Evolutionary conservation across 2,329 filamentous ascomycete genomes (phyloP), one percentile per base, ranked within the genome.

Genomic region (Pleomassaria siparia): DNA sequence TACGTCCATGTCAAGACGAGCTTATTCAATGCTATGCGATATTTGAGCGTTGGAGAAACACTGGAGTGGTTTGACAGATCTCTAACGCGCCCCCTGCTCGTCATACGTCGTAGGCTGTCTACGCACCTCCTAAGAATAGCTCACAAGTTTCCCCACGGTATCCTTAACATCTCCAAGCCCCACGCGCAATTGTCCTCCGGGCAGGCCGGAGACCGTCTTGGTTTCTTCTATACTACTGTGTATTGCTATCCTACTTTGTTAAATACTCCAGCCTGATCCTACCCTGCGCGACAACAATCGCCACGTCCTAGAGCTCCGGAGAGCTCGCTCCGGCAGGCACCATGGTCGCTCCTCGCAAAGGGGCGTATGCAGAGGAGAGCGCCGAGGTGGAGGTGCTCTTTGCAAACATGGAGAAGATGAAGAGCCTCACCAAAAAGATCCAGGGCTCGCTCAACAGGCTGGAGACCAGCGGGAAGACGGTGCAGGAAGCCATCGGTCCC

Each of bases 361-460:
- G 76, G 45, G 79, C 80, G 29, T 81, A 81, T 66, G 81, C 81
- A 28, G 83, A 86, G 72, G 83, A 86, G 73, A 82, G 81, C 65
- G 83, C 83, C 6, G 83, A 86, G 70, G 83, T 86, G 33, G 83
- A 86, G 68, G 83, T 86, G 44, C 71, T 86, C 20, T 81, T 80
- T 56, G 82, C 83, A 46, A 84, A 84, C 57, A 83, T 97, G 53
- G 90, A 95, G 61, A 97, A 96, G 80, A 95, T 95, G 59, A 87
- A 91, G 50, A 84, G 90, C 65, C 81, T 97, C 68, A 96, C 91
- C 25, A 96, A 94, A 76, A 96, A 95, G 77, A 96, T 99, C 46
- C 88, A 95, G 72, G 87, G 88, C 22, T 95, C 89, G 43, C 80
- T 96, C 58, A 82, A 84, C 29, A 83, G 91, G 46, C 79, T 99